phyloP scores from a whole-genome alignment of 2,329 filamentous ascomycete species.

The Talaromyces verruculosus region DNA sequence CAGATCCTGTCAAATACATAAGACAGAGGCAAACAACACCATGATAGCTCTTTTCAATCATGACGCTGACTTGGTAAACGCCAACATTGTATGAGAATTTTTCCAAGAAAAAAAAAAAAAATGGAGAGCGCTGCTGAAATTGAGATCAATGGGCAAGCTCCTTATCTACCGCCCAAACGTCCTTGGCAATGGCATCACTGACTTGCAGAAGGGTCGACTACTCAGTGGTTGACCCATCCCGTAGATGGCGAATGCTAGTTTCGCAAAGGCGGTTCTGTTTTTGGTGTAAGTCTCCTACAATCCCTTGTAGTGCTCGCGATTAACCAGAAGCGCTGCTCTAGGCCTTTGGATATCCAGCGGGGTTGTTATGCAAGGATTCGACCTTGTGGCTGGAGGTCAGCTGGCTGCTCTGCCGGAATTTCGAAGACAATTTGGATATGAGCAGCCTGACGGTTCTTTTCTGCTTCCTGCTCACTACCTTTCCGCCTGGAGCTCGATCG shows the following conservation, averaged over 20 bases:
- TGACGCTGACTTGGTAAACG: not conserved
- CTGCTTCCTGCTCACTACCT: slow-evolving; percentile 34
- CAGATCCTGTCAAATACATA: not conserved
- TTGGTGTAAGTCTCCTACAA: not conserved
- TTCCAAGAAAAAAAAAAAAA: not conserved
- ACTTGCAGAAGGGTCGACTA: not conserved
- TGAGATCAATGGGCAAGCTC: not conserved
- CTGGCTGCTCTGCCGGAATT: slow-evolving; percentile 34
- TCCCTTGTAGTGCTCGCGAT: not conserved
- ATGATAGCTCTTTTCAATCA: not conserved
- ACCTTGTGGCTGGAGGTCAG: slow-evolving; percentile 34
- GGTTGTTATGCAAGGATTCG: slow-evolving; percentile 36
- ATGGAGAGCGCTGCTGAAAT: not conserved
- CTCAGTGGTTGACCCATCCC: not conserved
- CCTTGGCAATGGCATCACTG: not conserved
- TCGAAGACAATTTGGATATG: slow-evolving; percentile 29
- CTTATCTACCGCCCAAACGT: not conserved
- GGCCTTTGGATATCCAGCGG: slow-evolving; percentile 33
- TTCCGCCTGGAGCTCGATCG: slow-evolving; percentile 34
- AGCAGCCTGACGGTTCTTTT: slow-evolving; percentile 28
- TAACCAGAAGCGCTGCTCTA: slow-evolving; percentile 15
- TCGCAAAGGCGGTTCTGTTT: not conserved
- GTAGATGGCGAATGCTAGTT: not conserved
- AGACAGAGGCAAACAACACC: not conserved
- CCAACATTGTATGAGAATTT: not conserved